A percentile compares a stretch with the other conserved stretches of the same genome.
These are phyloP conservation scores for Mycena maculata DNA, from an alignment of 768 basidiomycete species.

Conservation along the genomic window DNA sequence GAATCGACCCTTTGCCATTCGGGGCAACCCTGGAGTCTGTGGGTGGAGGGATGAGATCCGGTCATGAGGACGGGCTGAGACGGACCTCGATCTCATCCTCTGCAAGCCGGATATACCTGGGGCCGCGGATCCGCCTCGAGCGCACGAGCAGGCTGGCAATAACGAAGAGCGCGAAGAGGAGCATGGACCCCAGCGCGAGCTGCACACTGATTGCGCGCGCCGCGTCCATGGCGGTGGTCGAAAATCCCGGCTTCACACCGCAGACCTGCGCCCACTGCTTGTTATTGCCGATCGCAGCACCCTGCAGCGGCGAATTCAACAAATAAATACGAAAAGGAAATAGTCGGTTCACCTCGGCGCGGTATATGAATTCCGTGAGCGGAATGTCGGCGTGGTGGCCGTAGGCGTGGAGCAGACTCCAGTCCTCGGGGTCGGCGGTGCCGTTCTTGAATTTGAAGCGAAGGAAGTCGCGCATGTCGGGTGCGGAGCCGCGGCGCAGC, in stretches of 20 bases:
- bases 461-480: constrained; percentile 83
- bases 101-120: background rate
- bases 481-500: constrained; percentile 79
- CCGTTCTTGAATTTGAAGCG: constrained; percentile 91
- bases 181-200: constrained; percentile 4
- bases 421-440: constrained; percentile 60
- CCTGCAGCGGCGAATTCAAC: constrained; percentile 35
- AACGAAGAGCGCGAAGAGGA: constrained; percentile 9
- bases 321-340: background rate
- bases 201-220: background rate
- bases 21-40: too few species aligned
- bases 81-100: background rate
- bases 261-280: constrained; percentile 64
- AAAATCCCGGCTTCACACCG: constrained; percentile 38
- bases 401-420: constrained; percentile 78
- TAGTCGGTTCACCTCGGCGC: constrained; percentile 67
- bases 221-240: background rate
- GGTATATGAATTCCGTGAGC: constrained; percentile 87
- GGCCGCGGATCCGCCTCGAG: background rate
- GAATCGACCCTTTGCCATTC: too few species aligned
- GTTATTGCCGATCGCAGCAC: constrained; percentile 64
- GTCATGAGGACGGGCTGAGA: too few species aligned
- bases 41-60: too few species aligned
- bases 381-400: constrained; percentile 82
- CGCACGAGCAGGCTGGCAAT: constrained; percentile 7